phyloP scores from a whole-genome alignment of 2,329 filamentous ascomycete genomes.

The Paecilomyces formosus region DNA sequence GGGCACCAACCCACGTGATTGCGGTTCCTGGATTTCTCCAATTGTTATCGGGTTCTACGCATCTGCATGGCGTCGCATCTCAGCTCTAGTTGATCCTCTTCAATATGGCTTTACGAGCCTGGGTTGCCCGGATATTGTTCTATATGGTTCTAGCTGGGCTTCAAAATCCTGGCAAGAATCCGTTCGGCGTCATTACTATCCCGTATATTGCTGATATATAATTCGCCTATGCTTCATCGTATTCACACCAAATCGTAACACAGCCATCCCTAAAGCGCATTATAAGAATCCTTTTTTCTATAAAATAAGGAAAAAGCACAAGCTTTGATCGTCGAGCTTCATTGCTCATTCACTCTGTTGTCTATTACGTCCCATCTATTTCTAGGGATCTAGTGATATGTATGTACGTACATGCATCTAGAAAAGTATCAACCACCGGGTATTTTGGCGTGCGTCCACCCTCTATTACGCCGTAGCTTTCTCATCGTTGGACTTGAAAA shows the following conservation, averaged over 20 bases:
- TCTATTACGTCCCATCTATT: not conserved
- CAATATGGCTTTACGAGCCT: too few species aligned
- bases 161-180: too few species aligned
- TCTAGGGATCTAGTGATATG: not conserved
- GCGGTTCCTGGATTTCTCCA: not conserved
- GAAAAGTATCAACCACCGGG: not conserved
- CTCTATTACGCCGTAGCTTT: slow-evolving; percentile 1
- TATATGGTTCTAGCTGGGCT: too few species aligned
- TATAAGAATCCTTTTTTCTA: too few species aligned
- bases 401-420: not conserved
- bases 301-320: not conserved
- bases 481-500: slow-evolving; percentile 57
- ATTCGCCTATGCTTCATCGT: too few species aligned
- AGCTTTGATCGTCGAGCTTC: not conserved
- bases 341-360: not conserved
- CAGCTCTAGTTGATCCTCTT: too few species aligned
- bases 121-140: too few species aligned
- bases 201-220: not conserved
- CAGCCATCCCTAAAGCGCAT: too few species aligned
- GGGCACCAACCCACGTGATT: not conserved
- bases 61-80: too few species aligned
- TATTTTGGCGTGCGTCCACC: not conserved
- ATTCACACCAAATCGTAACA: too few species aligned
- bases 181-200: too few species aligned
- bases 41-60: too few species aligned